Evolutionary conservation across 2,329 filamentous ascomycete genomes (phyloP).

Genomic region (Claviceps sp.): DNA sequence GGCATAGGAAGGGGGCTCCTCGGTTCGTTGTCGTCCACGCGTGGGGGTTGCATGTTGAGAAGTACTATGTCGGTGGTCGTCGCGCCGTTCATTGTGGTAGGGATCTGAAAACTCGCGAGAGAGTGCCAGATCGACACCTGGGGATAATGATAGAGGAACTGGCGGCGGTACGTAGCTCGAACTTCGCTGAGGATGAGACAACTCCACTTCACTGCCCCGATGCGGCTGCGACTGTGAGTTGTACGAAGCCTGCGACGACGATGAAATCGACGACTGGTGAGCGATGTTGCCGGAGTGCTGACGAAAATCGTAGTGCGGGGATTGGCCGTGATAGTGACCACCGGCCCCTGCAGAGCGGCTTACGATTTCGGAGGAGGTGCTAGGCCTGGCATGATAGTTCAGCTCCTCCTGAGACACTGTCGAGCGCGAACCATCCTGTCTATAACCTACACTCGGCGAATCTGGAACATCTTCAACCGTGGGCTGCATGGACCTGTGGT

Average conservation of each 20-base stretch:
- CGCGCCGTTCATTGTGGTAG: constrained; percentile 15
- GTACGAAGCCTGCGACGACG: constrained; percentile 14
- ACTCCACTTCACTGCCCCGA: constrained; percentile 24
- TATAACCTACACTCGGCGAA: constrained; percentile 23
- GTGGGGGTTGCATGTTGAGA: constrained; percentile 25
- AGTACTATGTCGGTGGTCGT: constrained; percentile 29
- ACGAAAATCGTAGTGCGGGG: constrained; percentile 11
- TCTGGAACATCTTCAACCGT: constrained; percentile 53
- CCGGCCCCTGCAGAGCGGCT: constrained; percentile 18
- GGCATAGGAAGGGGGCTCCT: constrained; percentile 15
- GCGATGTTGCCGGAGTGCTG: constrained; percentile 11
- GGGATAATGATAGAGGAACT: constrained; percentile 44
- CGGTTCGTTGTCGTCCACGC: constrained; percentile 26
- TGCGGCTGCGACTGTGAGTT: constrained; percentile 17
- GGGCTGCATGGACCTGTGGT: constrained; percentile 42
- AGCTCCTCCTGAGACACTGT: constrained; percentile 20
- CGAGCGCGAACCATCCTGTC: constrained; percentile 13
- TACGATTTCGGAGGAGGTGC: constrained; percentile 33
- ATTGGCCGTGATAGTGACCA: constrained; percentile 13
- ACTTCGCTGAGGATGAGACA: constrained; percentile 17
- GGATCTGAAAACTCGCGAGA: constrained; percentile 44
- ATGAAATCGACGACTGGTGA: constrained; percentile 15
- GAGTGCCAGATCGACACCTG: constrained; percentile 44
- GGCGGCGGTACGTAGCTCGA: constrained; percentile 29
- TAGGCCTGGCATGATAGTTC: constrained; percentile 25